Conservation (phyloP, 2,329 filamentous ascomycete species). For the Bipolaris cookei region DNA sequence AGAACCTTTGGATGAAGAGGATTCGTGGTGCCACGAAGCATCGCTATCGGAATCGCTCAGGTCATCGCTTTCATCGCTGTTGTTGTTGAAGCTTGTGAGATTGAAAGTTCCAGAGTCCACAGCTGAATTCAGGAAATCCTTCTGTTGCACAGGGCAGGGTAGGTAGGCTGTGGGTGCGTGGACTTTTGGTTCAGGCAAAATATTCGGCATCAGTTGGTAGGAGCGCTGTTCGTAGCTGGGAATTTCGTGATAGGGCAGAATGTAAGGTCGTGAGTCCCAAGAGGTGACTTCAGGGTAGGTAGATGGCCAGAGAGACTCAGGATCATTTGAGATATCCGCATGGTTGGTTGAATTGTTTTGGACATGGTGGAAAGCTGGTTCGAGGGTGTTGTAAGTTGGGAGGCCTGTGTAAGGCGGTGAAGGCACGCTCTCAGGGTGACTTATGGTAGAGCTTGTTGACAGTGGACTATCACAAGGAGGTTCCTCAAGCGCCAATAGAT, state of each 20-base stretch:
- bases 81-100: neutral
- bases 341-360: neutral
- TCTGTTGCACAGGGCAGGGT: neutral
- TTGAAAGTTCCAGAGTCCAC: neutral
- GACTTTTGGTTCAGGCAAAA: neutral
- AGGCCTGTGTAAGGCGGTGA: conserved; percentile 16
- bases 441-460: conserved; percentile 21
- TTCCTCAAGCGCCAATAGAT: conserved; percentile 22
- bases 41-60: conserved; percentile 1
- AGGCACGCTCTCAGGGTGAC: conserved; percentile 18
- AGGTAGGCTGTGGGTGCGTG: neutral
- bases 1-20: neutral
- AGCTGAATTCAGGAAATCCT: neutral
- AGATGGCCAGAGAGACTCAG: conserved; percentile 5
- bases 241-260: neutral
- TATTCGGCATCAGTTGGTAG: neutral
- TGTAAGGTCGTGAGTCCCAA: conserved; percentile 8
- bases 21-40: neutral
- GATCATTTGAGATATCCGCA: neutral
- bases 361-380: conserved; percentile 1
- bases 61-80: neutral
- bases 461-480: conserved; percentile 17
- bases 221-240: conserved; percentile 3
- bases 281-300: conserved; percentile 2
- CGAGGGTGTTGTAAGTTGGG: conserved; percentile 1